A percentile compares a stretch with the other conserved stretches of the same genome.
These are phyloP conservation scores for Claviceps arundinis DNA, from an alignment of 2,329 filamentous ascomycete species.

Conservation along the genomic window DNA sequence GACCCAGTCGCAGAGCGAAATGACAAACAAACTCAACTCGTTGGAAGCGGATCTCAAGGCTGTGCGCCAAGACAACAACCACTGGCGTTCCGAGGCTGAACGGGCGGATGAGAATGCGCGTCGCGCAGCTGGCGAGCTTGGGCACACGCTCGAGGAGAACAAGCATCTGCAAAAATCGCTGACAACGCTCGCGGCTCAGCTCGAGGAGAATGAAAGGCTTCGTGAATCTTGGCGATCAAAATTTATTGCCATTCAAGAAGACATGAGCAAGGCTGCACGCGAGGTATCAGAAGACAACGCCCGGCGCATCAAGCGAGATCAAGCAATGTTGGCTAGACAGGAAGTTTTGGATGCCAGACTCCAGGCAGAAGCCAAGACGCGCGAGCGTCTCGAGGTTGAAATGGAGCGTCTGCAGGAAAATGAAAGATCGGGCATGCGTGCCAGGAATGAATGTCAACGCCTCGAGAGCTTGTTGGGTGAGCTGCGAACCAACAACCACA, in stretches of 20 bases:
- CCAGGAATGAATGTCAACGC: conserved; percentile 47
- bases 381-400: conserved; percentile 53
- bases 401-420: conserved; percentile 51
- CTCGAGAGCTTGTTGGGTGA: conserved; percentile 42
- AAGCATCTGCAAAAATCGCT: conserved; percentile 64
- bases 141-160: conserved; percentile 42
- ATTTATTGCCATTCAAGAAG: conserved; percentile 73
- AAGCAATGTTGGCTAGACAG: conserved; percentile 64
- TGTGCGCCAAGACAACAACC: conserved; percentile 42
- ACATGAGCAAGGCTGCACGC: conserved; percentile 67
- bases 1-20: conserved; percentile 40
- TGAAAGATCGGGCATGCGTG: conserved; percentile 52
- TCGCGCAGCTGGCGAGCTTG: conserved; percentile 35
- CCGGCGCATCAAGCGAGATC: conserved; percentile 64
- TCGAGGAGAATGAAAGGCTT: conserved; percentile 74
- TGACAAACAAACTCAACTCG: conserved; percentile 39
- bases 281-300: conserved; percentile 77
- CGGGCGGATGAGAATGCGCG: conserved; percentile 38
- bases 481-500: conserved; percentile 53
- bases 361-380: conserved; percentile 58
- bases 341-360: conserved; percentile 68
- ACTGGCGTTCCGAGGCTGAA: conserved; percentile 50
- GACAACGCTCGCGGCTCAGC: conserved; percentile 59
- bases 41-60: conserved; percentile 43
- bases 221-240: conserved; percentile 75